These are phyloP conservation scores for Avena atlantica DNA, from an alignment of 176 grass and related monocot species.

Conservation along the genomic window DNA sequence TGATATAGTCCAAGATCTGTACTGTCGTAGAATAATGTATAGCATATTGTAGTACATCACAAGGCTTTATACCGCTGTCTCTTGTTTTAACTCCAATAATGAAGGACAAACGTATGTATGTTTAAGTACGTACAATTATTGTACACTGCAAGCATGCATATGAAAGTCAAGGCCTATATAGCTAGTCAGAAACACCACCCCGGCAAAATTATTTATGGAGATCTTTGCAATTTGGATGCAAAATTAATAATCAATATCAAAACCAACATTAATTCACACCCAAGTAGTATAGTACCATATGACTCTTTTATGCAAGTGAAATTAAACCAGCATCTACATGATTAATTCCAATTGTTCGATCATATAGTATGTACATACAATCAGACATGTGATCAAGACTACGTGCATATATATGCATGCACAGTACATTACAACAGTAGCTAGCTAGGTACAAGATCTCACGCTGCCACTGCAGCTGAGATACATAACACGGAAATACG, in stretches of 20 bases:
- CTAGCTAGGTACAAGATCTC: conserved; percentile 32
- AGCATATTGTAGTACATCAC: conserved; percentile 18
- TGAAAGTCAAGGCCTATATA: conserved; percentile 43
- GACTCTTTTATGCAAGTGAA: not conserved
- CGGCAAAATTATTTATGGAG: conserved; percentile 5
- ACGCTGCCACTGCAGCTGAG: conserved; percentile 30
- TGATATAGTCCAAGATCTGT: not conserved
- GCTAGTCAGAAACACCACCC: not conserved
- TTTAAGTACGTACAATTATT: conserved; percentile 27
- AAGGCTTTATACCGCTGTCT: not conserved
- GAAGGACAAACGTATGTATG: not conserved
- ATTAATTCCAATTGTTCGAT: not conserved
- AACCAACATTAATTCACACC: conserved; percentile 1
- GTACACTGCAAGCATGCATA: not conserved
- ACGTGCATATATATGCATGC: not conserved
- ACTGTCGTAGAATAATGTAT: not conserved
- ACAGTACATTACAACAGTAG: conserved; percentile 25
- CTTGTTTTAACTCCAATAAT: conserved; percentile 15
- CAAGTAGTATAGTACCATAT: not conserved
- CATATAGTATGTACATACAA: not conserved
- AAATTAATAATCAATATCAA: not conserved
- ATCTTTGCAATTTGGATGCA: conserved; percentile 17
- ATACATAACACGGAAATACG: conserved; percentile 18
- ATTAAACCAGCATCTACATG: not conserved
- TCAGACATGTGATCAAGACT: not conserved